Evolutionary conservation across 202 grass and related monocot species (phyloP).

Genomic region (Hordeum pubiflorum): DNA sequence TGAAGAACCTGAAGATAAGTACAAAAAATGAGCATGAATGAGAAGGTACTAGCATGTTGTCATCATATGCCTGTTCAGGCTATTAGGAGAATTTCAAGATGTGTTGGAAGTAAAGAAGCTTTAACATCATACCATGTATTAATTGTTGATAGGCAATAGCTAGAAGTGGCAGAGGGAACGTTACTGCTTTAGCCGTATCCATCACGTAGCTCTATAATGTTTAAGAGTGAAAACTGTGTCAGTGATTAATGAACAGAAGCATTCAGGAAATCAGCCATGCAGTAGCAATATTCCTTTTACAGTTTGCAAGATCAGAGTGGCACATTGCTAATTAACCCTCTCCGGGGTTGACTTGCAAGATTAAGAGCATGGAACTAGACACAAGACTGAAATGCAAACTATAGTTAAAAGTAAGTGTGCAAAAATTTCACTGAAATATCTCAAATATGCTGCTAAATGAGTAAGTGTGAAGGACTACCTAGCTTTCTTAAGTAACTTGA

Average conservation of each 20-base stretch:
- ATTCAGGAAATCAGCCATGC: conserved; percentile 12
- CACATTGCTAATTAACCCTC: not conserved
- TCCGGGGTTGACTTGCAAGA: not conserved
- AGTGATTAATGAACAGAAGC: conserved; percentile 23
- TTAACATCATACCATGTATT: conserved; percentile 59
- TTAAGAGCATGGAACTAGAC: not conserved
- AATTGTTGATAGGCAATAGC: conserved; percentile 68
- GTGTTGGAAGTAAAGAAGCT: conserved; percentile 16
- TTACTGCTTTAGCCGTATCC: conserved; percentile 70
- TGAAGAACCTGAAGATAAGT: conserved; percentile 55
- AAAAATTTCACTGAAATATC: too few species aligned
- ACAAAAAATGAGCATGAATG: conserved; percentile 18
- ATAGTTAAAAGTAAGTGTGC: not conserved
- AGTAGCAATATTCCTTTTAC: conserved; percentile 16
- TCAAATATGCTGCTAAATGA: too few species aligned
- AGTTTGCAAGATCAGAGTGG: conserved; percentile 8
- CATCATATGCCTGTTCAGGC: not conserved
- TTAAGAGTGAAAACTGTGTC: conserved; percentile 26
- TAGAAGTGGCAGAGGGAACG: conserved; percentile 76
- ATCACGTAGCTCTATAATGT: conserved; percentile 54
- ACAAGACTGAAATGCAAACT: not conserved
- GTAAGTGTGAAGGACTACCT: too few species aligned
- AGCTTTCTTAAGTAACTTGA: too few species aligned
- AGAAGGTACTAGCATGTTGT: conserved; percentile 1
- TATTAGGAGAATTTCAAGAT: not conserved